phyloP scores from a whole-genome alignment of 2,329 filamentous ascomycete species.

The Aspergillus neoniger region DNA sequence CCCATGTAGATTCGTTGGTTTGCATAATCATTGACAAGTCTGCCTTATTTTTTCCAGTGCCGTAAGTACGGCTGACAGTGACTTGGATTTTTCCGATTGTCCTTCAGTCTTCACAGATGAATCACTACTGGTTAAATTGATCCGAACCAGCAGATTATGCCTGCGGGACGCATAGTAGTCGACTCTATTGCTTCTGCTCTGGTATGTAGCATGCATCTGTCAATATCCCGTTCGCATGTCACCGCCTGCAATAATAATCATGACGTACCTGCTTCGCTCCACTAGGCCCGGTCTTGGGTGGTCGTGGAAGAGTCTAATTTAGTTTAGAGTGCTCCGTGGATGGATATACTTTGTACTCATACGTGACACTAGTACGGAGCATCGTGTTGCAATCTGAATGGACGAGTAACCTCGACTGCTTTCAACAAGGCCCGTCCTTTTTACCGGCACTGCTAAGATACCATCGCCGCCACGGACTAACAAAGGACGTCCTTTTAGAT shows the following conservation, averaged over 20 bases:
- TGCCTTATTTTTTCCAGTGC: background rate
- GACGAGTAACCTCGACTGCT: background rate
- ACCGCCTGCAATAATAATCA: background rate
- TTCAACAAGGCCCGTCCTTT: background rate
- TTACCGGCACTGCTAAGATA: too few relatives aligned
- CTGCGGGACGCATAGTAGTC: background rate
- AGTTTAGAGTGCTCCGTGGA: background rate
- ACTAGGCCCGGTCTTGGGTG: background rate
- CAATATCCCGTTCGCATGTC: background rate
- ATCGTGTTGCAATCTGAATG: slow-evolving; percentile 3
- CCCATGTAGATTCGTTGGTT: background rate
- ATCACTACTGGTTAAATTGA: background rate
- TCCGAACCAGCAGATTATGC: too few relatives aligned
- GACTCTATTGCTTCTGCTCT: background rate
- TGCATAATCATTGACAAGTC: background rate
- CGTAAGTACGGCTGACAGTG: background rate
- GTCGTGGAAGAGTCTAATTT: slow-evolving; percentile 2
- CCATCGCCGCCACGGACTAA: background rate
- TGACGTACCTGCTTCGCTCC: slow-evolving; percentile 4
- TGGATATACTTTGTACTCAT: background rate
- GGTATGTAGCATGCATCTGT: slow-evolving; percentile 1
- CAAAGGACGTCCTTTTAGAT: background rate
- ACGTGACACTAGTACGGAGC: background rate
- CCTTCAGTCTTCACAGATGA: background rate
- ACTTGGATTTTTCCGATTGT: background rate